Percentiles rank a stretch among this genome's conserved stretches.
Evolutionary conservation across 2,329 filamentous ascomycete genomes (phyloP).

Genomic region (Cladophialophora bantiana): DNA sequence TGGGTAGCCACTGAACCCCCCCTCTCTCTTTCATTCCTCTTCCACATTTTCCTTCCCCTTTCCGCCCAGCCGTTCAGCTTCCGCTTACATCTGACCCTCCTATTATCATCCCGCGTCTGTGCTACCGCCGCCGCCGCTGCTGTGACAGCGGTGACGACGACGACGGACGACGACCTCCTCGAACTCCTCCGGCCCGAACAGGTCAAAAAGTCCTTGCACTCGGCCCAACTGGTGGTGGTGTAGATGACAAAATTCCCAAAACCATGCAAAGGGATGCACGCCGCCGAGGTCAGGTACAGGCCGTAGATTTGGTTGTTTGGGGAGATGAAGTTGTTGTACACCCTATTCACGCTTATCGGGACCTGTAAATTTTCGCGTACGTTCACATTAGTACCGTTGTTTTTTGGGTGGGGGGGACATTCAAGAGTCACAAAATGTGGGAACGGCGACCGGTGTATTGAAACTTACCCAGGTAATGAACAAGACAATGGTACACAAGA

Average conservation of each 20-base stretch:
- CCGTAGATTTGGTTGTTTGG: constrained; percentile 32
- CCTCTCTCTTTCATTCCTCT: not conserved
- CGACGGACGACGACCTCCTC: constrained; percentile 10
- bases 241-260: constrained; percentile 34
- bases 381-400: too few species aligned
- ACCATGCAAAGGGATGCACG: constrained; percentile 33
- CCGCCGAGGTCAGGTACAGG: constrained; percentile 29
- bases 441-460: not conserved
- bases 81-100: not conserved
- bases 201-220: constrained; percentile 27
- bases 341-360: constrained; percentile 32
- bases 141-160: not conserved
- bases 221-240: constrained; percentile 30
- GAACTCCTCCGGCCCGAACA: constrained; percentile 13
- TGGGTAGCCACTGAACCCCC: too few species aligned
- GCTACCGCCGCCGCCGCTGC: not conserved
- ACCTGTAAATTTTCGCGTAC: constrained; percentile 4
- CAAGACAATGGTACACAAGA: constrained; percentile 32
- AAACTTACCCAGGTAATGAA: constrained; percentile 33
- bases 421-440: not conserved
- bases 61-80: not conserved
- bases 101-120: not conserved
- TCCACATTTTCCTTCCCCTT: not conserved
- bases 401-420: too few species aligned
- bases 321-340: constrained; percentile 34